Evolutionary conservation across 2,329 filamentous ascomycete genomes (phyloP), one percentile per base, ranked within the genome.

Genomic region (Cladosporium oxysporum): DNA sequence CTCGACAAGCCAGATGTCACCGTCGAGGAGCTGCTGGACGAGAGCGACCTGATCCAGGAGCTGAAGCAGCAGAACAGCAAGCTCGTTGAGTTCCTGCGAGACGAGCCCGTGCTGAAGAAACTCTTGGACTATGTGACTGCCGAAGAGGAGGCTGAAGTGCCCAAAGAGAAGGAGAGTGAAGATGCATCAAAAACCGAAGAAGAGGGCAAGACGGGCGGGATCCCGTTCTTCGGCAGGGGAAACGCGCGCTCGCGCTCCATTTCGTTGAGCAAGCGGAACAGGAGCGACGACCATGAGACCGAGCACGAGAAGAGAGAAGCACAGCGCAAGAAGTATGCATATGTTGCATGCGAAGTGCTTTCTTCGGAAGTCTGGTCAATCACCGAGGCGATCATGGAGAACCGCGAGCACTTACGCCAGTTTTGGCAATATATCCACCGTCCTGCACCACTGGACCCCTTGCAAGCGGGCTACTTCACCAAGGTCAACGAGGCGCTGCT

Each of bases 401-500:
- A 93, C 77, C 89, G 89, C 64, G 82, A 87, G 53, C 85, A 93
- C 68, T 81, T 99, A 71, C 88, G 88, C 73, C 87, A 90, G 70
- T 98, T 99, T 78, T 99, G 95, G 95, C 83, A 88, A 58, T 99
- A 97, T 78, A 80, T 99, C 72, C 90, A 90, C 76, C 87, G 89
- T 64, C 87, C 91, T n/a, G 86, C 92, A 12, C 92, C 94, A 2
- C 85, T 99, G 64, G 94, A 98, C 77, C 91, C 94, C 44, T 85
- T 97, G 6, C 94, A 98, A 79, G 94, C 95, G 21, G 93, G 93
- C 75, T 99, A 99, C 78, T 99, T 99, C 77, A 97, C 94, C 64
- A 99, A 98, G 77, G 93, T 99, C 75, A 98, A 98, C 78, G 95
- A 99, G 81, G 91, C 92, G n/a, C 82, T 99, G 23, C 90, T 99